Evolutionary conservation across 2,329 filamentous ascomycete species (phyloP), one percentile per base, ranked within the genome.

Genomic region (Nothophoma quercina): DNA sequence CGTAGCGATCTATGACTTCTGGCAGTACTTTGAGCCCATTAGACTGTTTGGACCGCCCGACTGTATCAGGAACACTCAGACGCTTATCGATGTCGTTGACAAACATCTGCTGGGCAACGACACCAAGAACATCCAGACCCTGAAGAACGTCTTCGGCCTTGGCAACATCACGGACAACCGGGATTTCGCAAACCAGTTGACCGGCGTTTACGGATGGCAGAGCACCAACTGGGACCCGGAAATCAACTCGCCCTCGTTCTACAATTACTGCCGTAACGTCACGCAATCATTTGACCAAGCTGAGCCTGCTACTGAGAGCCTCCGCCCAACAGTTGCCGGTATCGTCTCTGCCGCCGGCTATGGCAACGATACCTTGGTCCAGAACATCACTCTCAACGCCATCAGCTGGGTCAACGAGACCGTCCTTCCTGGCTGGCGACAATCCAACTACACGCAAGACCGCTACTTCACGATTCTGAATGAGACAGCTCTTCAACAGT

Each of bases 1-100:
- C 0, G 83, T 85, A 53, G 90, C 90, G 3, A 88, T 95, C 48
- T 86, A 85, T 59, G 89, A 95, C 62, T 93, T 87, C 73, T 93
- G 89, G 63, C 73, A 82, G 58, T 87, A 87, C 64, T 86, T 79
- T 62, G 83, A 85, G 64, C 81, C 85, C 0, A 79, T 86, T 48
- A 78, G 83, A 10, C 68, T 81, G 15, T 83, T 81, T 51, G 85
- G 75, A 2, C 83, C 85, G 9, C 76, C 80, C 0, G 81, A 84
- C 25, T 95, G 91, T 67, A 81, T 92, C 28, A 74, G 78, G 1
- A 81, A 81, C 1, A 87, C 86, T 0, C 85, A 89, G 66, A 86
- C 83, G 25, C 71, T 87, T 33, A 81, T 79, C 18, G 76, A 85
- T 51, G 77, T 86, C 9, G 69, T 87, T 4, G 86, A 88, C 63